Evolutionary conservation across 495 filamentous ascomycete genomes (phyloP), one percentile per base, ranked within the genome.

Genomic region (Penicillium herquei): DNA sequence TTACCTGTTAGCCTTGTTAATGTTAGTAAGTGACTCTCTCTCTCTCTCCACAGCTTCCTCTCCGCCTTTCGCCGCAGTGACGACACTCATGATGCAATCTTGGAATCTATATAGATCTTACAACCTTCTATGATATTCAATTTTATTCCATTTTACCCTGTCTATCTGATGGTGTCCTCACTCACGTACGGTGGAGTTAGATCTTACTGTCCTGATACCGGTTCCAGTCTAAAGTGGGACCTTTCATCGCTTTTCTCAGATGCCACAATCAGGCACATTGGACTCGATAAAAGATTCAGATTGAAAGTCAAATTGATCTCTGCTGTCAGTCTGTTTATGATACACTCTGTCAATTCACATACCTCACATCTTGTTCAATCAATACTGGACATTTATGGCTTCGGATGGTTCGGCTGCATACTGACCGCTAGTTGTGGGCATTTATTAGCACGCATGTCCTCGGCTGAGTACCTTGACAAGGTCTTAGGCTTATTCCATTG

Each of bases 1-100:
- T 59, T 59, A 59, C 60, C 55, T 54, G 21, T n/a, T n/a, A n/a
- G n/a, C n/a, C n/a, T n/a, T n/a, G n/a, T n/a, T n/a, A n/a, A n/a
- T n/a, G n/a, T n/a, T n/a, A n/a, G n/a, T n/a, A n/a, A n/a, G n/a
- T n/a, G n/a, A n/a, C n/a, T n/a, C n/a, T n/a, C n/a, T n/a, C n/a
- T n/a, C n/a, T n/a, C n/a, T n/a, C n/a, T n/a, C n/a, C n/a, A n/a
- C n/a, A n/a, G n/a, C n/a, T n/a, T n/a, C n/a, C n/a, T 57, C 57
- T 57, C 57, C 57, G 64, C 61, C 64, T 64, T 60, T 30, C 10
- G 46, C 46, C 31, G 46, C 34, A 18, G 26, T 30, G 43, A 26
- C 54, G 30, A 10, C 40, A 11, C 1, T 14, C 37, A 39, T 39
- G 37, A 39, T 39, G 37, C 37, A 39, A 39, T 39, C n/a, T 11